phyloP scores from a whole-genome alignment of 768 basidiomycete species.

The Crepidotus variabilis region DNA sequence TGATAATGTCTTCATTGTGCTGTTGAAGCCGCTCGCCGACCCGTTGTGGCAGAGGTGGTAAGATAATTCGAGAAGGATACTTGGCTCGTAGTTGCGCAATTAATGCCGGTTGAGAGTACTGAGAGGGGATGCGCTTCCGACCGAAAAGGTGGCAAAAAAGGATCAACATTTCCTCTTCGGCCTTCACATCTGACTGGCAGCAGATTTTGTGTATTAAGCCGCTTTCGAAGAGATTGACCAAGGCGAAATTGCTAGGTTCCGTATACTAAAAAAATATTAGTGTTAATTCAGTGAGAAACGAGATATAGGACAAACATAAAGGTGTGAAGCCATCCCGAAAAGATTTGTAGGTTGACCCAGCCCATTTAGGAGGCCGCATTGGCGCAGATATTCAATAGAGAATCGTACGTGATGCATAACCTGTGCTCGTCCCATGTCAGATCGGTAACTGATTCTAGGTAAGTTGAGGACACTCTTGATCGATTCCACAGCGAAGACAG shows the following conservation, averaged over 20 bases:
- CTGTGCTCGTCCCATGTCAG: constrained; percentile 51
- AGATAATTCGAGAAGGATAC: constrained; percentile 54
- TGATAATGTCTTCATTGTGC: no score
- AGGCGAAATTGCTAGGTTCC: constrained; percentile 68
- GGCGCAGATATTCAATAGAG: constrained; percentile 67
- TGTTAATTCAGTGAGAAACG: background rate
- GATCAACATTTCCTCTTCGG: constrained; percentile 47
- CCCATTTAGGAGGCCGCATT: constrained; percentile 47
- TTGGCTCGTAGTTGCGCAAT: constrained; percentile 30
- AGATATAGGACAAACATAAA: constrained; percentile 35
- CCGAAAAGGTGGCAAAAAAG: constrained; percentile 67
- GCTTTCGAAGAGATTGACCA: constrained; percentile 51
- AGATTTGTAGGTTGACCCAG: constrained; percentile 56
- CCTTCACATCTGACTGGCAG: constrained; percentile 31
- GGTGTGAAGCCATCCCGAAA: constrained; percentile 48
- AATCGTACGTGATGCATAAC: constrained; percentile 65
- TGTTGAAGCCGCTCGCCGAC: no score
- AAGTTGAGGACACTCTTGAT: constrained; percentile 51
- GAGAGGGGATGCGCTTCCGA: constrained; percentile 47
- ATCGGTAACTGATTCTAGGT: constrained; percentile 56
- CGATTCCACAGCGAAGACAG: constrained; percentile 43
- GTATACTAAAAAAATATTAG: constrained; percentile 41
- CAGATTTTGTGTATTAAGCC: constrained; percentile 62
- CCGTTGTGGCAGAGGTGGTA: constrained; percentile 16
- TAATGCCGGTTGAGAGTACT: constrained; percentile 35